Percentiles rank a stretch among this genome's conserved stretches.
phyloP scores from a whole-genome alignment of 495 filamentous ascomycete species.

The Glarea lozoyensis region DNA sequence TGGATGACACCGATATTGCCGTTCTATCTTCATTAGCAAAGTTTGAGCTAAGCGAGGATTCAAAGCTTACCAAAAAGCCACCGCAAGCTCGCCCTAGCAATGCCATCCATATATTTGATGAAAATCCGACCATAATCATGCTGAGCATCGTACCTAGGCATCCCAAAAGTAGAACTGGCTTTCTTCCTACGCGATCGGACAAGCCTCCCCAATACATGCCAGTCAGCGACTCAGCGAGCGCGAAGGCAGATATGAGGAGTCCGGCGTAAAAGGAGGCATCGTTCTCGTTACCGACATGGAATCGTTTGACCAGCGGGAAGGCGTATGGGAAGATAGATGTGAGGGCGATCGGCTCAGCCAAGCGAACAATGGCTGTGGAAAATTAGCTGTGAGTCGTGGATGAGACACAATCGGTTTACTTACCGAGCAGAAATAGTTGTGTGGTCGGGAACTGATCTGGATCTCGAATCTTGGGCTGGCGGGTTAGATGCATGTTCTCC shows the following conservation, averaged over 20 bases:
- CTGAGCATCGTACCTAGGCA: constrained; percentile 83
- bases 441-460: constrained; percentile 20
- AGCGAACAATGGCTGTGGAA: constrained; percentile 58
- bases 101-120: constrained; percentile 72
- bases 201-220: constrained; percentile 87
- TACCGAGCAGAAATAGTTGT: constrained; percentile 21
- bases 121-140: constrained; percentile 89
- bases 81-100: constrained; percentile 82
- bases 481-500: constrained; percentile 15
- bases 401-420: background rate
- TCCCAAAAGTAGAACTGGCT: constrained; percentile 82
- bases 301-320: constrained; percentile 92
- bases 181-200: constrained; percentile 85
- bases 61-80: too few species aligned
- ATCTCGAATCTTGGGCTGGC: constrained; percentile 12
- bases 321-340: constrained; percentile 99
- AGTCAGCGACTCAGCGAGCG: constrained; percentile 86
- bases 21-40: too few species aligned
- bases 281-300: constrained; percentile 68
- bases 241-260: constrained; percentile 93
- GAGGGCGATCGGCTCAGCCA: constrained; percentile 94
- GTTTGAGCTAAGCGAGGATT: too few species aligned
- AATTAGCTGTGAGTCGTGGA: background rate
- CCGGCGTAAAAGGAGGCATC: constrained; percentile 93
- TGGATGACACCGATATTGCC: constrained; percentile 73